Evolutionary conservation across 1,284 basidiomycete genomes (phyloP), one percentile per base, ranked within the genome.

Genomic region (Flammula alnicola): DNA sequence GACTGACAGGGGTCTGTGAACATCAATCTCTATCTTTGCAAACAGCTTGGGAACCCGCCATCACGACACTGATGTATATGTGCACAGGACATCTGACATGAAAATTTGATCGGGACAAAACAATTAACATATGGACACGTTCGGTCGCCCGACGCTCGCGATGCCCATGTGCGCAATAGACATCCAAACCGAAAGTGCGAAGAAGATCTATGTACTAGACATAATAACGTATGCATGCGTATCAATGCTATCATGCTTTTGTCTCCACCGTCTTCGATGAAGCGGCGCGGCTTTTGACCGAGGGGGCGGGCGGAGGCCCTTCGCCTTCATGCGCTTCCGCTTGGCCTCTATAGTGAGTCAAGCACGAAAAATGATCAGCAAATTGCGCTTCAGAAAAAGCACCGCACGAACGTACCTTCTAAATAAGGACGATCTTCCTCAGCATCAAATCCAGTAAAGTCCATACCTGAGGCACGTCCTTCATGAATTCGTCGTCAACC

Each of bases 281-380:
- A 27, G 41, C 3, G 56, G 20, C 19, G 49, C 39, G 16, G 55
- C 41, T 40, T 65, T 68, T 40, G 62, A 63, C 23, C 81, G 79
- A 38, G 79, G 77, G 38, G 77, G 81, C 33, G 81, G 82, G 43
- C 81, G 81, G 40, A 89, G 71, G 38, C 88, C 88, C 66, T 86
- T 91, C 14, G 82, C 81, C 63, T 87, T 90, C 79, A 88, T 82
- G 52, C 79, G 79, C 62, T 78, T 80, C 58, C 88, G 80, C 67
- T 84, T 88, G 3, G 79, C 76, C 66, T 86, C 88, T 91, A 67
- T 31, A 58, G 51, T 12, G 47, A 41, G 14, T 17, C 10, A 51
- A 54, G 51, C 11, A 35, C 12, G 45, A 12, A 17, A 44, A 9
- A 36, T 31, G 32, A 27, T 48, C 46, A 48, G 22, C 29, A 35